Evolutionary conservation across 306 rosid species (phyloP).

Genomic region (Bauhinia variegata): DNA sequence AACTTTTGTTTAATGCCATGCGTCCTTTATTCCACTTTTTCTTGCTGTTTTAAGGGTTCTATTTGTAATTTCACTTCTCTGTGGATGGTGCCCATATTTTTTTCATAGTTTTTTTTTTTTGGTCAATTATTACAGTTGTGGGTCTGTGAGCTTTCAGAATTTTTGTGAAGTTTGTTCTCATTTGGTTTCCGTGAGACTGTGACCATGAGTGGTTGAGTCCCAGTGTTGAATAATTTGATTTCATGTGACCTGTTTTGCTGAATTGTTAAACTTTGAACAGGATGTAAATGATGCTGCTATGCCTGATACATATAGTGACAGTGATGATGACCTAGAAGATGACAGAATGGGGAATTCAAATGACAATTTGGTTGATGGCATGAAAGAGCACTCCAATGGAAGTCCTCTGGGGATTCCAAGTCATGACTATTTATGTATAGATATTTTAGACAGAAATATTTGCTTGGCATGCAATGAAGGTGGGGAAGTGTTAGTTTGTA

Average conservation of each 20-base stretch:
- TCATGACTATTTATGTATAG: conserved; percentile 23
- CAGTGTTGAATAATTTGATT: not conserved
- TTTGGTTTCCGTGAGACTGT: not conserved
- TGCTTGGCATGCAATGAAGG: conserved; percentile 57
- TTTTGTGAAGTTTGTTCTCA: not conserved
- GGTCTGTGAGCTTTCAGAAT: not conserved
- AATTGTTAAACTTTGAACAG: conserved; percentile 9
- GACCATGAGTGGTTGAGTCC: not conserved
- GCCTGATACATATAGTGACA: conserved; percentile 9
- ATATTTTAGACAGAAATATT: conserved; percentile 26
- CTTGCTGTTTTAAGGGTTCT: too few species aligned
- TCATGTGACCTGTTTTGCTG: not conserved
- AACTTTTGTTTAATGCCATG: too few species aligned
- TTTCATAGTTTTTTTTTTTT: too few species aligned
- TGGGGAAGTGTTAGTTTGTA: conserved; percentile 52
- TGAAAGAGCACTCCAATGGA: not conserved
- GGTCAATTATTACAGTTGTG: too few species aligned
- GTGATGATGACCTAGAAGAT: conserved; percentile 9
- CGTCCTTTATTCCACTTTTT: too few species aligned
- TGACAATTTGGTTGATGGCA: conserved; percentile 5
- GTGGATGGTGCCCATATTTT: not conserved
- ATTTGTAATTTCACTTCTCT: too few species aligned
- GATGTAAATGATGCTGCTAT: conserved; percentile 8
- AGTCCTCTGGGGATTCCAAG: not conserved
- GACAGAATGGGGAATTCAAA: not conserved